Percentiles rank a stretch among this genome's conserved stretches.
These are phyloP conservation scores for Samsoniella hepiali DNA, from an alignment of 2,329 filamentous ascomycete genomes.

Conservation along the genomic window DNA sequence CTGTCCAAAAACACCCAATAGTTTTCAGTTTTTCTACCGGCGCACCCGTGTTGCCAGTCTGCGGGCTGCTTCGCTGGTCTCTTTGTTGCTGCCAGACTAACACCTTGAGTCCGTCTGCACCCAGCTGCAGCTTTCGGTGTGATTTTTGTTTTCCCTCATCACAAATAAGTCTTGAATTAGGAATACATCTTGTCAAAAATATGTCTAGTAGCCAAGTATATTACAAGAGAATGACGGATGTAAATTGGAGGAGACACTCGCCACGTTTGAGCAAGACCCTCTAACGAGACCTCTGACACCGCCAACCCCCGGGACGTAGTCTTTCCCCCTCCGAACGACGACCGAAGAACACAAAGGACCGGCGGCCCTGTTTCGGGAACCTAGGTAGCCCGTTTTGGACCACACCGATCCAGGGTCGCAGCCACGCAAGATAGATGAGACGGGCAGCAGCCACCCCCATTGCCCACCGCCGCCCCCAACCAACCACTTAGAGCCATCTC, in stretches of 20 bases:
- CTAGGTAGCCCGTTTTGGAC: conserved; percentile 9
- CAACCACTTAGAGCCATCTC: neutral
- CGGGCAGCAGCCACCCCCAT: neutral
- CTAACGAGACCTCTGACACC: conserved; percentile 11
- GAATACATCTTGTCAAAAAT: too few species aligned
- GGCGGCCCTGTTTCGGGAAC: conserved; percentile 9
- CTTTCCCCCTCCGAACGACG: neutral
- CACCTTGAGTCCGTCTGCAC: neutral
- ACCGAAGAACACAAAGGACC: neutral
- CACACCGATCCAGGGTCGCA: neutral
- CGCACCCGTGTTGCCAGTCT: neutral
- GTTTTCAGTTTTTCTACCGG: too few species aligned
- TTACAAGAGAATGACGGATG: neutral
- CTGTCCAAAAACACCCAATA: neutral
- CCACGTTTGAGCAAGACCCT: conserved; percentile 9
- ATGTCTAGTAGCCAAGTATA: neutral
- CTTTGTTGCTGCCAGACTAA: neutral
- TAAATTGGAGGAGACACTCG: conserved; percentile 11
- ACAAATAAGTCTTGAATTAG: too few species aligned
- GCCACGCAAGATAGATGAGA: conserved; percentile 11
- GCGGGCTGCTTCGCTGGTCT: neutral
- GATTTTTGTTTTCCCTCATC: too few species aligned
- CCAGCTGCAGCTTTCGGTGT: neutral
- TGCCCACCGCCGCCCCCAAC: neutral
- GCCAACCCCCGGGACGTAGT: neutral